A percentile compares a stretch with the other conserved stretches of the same genome.
Conservation (phyloP, 2,329 filamentous ascomycete species). For the Mycocentrospora acerina region DNA sequence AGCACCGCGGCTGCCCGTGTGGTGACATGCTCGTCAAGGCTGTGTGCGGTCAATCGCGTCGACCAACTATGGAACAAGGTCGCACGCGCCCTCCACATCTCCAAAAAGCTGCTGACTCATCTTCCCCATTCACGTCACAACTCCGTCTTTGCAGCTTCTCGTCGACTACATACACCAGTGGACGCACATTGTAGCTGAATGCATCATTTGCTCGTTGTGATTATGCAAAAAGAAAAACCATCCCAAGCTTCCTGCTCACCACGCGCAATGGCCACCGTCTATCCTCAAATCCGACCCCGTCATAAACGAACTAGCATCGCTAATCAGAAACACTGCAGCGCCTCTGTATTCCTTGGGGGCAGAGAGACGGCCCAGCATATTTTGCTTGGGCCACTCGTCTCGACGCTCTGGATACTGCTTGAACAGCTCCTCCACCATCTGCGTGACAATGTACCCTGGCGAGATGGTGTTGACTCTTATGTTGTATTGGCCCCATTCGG, state of each 20-base stretch:
- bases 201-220: no score
- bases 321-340: constrained; percentile 42
- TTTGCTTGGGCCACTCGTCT: constrained; percentile 76
- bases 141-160: no score
- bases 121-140: no score
- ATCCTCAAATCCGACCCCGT: constrained; percentile 43
- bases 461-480: constrained; percentile 82
- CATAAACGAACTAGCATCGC: constrained; percentile 46
- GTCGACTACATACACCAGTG: no score
- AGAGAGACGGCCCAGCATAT: constrained; percentile 66
- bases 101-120: no score
- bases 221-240: no score
- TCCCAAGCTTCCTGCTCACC: constrained; percentile 18
- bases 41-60: no score
- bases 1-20: constrained; percentile 15
- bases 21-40: constrained; percentile 5
- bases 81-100: no score
- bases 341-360: constrained; percentile 41
- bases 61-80: no score
- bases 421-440: constrained; percentile 83
- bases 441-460: constrained; percentile 76
- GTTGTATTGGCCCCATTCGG: constrained; percentile 70
- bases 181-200: no score
- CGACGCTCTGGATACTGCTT: constrained; percentile 67
- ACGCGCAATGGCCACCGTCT: constrained; percentile 42